Percentiles rank a stretch among this genome's conserved stretches.
phyloP scores from a whole-genome alignment of 805 yeast genomes.

The Saccharomycopsis sp. region DNA sequence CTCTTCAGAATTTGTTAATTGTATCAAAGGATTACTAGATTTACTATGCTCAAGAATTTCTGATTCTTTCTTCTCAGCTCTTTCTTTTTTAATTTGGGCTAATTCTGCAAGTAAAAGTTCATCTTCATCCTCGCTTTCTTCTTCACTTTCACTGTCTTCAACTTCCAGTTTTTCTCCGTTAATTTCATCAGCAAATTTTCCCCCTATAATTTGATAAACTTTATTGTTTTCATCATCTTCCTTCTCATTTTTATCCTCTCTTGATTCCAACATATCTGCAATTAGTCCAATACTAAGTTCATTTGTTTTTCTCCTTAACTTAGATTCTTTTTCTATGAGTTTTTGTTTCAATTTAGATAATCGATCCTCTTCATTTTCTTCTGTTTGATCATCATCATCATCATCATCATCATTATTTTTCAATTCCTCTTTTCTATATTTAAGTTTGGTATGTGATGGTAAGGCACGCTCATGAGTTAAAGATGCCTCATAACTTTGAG shows the following conservation, averaged over 20 bases:
- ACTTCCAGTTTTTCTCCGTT: slow-evolving; percentile 3
- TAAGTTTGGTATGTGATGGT: slow-evolving; percentile 16
- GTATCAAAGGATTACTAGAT: slow-evolving; percentile 12
- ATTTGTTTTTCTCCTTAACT: too few species aligned
- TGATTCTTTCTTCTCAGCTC: background rate
- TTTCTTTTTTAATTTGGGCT: slow-evolving; percentile 6
- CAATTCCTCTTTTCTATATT: slow-evolving; percentile 5
- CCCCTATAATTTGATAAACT: too few species aligned
- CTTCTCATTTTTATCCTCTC: too few species aligned
- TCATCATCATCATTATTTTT: background rate
- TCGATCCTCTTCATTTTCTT: background rate
- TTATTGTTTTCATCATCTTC: too few species aligned
- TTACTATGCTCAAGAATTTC: slow-evolving; percentile 4
- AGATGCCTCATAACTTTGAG: slow-evolving; percentile 11
- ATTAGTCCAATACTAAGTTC: too few species aligned
- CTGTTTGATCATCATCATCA: background rate
- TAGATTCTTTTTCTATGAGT: too few species aligned
- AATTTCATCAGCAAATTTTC: background rate
- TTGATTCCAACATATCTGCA: too few species aligned
- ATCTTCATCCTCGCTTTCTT: slow-evolving; percentile 3
- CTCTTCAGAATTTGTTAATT: slow-evolving; percentile 1
- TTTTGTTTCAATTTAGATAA: too few species aligned
- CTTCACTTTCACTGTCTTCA: background rate
- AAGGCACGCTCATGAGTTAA: slow-evolving; percentile 15
- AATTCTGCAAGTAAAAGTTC: slow-evolving; percentile 4